Base-by-base conservation (phyloP, 2,329 filamentous ascomycete genomes). In the Alternaria triticina region DNA sequence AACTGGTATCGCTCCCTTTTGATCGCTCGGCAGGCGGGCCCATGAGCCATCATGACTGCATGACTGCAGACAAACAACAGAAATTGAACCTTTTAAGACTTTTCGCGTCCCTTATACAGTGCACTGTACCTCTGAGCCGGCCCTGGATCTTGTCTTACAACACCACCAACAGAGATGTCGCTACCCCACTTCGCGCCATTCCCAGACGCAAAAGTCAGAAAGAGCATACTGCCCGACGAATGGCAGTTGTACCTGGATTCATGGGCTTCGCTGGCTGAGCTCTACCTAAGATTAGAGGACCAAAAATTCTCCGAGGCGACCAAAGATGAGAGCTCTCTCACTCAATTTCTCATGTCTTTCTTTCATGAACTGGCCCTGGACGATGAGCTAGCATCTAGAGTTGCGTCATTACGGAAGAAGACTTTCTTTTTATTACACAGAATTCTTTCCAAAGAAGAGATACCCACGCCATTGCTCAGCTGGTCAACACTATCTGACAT, bases 161-260 rank as follows among this genome's bases (percentile, higher is more conserved):
- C 3, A 15, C 17, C 30, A 20, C 47, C 28, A 25, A 33, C 44
- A 61, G 33, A 58, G 47, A 83, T 84, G 79, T 75, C 82, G 57
- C 82, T 94, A 52, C 93, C 93, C 45, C 86, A 89, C 33, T 86
- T 97, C 79, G 93, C 91, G 61, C 87, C 91, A 20, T 94, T 96
- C 72, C 95, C 94, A 17, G 86, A 90, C 65, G 82, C 87, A 33
- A 82, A 84, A 59, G 89, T 93, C 82, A 89, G 89, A 74, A 86
- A 87, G 69, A 86, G 86, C 69, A 86, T 97, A 63, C 83, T 86
- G 43, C 81, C 88, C 4, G 81, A 85, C 54, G 92, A 97, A 80
- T 97, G 94, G 94, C 85, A 90, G 68, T 84, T 87, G 30, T 93
- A 91, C 76, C 82, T 96, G 50, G 87, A 91, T 66, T 90, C 92